Conservation (phyloP, 306 rosid species). For the Cajanus cajan region DNA sequence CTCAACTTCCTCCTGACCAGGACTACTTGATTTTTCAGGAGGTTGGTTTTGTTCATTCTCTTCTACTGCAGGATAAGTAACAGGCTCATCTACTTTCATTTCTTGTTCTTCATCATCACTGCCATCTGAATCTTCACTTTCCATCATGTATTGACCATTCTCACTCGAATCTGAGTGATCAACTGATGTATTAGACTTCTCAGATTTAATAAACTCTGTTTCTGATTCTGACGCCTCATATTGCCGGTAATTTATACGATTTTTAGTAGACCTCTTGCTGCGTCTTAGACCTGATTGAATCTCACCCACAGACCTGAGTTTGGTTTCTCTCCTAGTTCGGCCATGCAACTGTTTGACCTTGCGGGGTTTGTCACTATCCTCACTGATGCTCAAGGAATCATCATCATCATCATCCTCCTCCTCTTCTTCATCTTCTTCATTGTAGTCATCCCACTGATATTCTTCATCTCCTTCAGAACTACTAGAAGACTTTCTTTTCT, state of each 20-base stretch:
- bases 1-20: slow-evolving; percentile 71
- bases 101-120: slow-evolving; percentile 56
- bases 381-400: slow-evolving; percentile 73
- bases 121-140: slow-evolving; percentile 73
- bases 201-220: slow-evolving; percentile 61
- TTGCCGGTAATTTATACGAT: slow-evolving; percentile 72
- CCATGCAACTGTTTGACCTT: slow-evolving; percentile 65
- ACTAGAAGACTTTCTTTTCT: slow-evolving; percentile 78
- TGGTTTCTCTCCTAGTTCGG: slow-evolving; percentile 85
- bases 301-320: slow-evolving; percentile 78
- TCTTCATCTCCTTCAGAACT: slow-evolving; percentile 99
- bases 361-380: slow-evolving; percentile 79
- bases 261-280: slow-evolving; percentile 91
- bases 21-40: slow-evolving; percentile 68
- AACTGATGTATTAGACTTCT: slow-evolving; percentile 57
- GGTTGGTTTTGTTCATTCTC: slow-evolving; percentile 58
- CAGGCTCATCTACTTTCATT: slow-evolving; percentile 61
- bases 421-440: slow-evolving; percentile 91
- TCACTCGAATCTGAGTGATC: slow-evolving; percentile 66
- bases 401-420: slow-evolving; percentile 42
- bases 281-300: slow-evolving; percentile 92
- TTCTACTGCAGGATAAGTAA: slow-evolving; percentile 40
- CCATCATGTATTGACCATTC: slow-evolving; percentile 72
- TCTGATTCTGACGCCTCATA: slow-evolving; percentile 90
- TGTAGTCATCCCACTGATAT: slow-evolving; percentile 82